These are phyloP conservation scores for Paecilomyces variotii DNA, from an alignment of 2,329 filamentous ascomycete species.

Conservation along the genomic window DNA sequence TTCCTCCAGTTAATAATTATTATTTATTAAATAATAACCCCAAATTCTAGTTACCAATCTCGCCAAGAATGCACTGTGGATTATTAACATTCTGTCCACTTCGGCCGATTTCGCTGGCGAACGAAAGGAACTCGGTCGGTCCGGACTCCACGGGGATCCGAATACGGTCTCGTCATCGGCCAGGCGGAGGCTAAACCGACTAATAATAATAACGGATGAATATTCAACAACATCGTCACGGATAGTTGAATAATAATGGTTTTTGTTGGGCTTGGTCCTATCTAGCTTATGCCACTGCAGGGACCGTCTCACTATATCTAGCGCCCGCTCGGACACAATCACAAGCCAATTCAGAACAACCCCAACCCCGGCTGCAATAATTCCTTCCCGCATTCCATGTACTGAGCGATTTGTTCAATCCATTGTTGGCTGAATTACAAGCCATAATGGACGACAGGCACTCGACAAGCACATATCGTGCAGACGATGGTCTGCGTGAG, in stretches of 20 bases:
- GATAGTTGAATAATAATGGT: not conserved
- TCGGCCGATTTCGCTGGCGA: conserved; percentile 17
- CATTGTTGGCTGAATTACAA: conserved; percentile 7
- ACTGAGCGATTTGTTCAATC: not conserved
- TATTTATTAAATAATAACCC: no score
- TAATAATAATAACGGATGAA: not conserved
- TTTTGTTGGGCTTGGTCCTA: not conserved
- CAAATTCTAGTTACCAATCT: not conserved
- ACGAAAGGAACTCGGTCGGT: not conserved
- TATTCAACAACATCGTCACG: not conserved
- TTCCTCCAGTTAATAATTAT: not conserved
- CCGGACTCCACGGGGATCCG: not conserved
- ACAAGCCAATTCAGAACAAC: not conserved
- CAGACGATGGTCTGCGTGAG: conserved; percentile 40
- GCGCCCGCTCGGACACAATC: not conserved
- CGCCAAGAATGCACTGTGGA: not conserved
- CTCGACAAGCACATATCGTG: conserved; percentile 28
- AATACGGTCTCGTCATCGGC: not conserved
- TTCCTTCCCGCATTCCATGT: not conserved
- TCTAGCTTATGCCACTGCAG: not conserved
- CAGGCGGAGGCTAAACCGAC: not conserved
- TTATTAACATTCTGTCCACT: conserved; percentile 13
- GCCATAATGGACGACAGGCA: conserved; percentile 30
- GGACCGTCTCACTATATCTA: not conserved
- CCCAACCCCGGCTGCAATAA: not conserved